These are phyloP conservation scores for Cardamine occulta DNA, from an alignment of 345 rosid species.

Conservation along the genomic window DNA sequence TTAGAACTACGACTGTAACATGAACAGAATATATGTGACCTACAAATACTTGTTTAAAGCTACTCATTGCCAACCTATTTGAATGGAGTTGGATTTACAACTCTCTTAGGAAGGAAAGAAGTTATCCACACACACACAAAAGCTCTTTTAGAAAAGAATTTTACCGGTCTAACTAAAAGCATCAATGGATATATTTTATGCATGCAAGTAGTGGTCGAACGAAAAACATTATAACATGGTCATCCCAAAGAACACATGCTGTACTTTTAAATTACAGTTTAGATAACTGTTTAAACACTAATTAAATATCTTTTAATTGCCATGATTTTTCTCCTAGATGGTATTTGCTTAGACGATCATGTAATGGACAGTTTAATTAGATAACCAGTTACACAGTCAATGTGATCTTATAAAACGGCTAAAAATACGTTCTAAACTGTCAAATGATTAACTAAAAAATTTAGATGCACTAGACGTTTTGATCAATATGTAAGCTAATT, in stretches of 20 bases:
- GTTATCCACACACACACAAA: not conserved
- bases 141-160: not conserved
- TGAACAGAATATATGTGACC: slow-evolving; percentile 10
- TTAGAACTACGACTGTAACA: not conserved
- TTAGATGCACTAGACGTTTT: not conserved
- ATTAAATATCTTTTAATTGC: not conserved
- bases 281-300: not conserved
- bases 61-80: slow-evolving; percentile 4
- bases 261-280: not conserved
- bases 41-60: slow-evolving; percentile 1
- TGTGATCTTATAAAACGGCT: not conserved
- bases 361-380: not conserved
- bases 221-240: not conserved
- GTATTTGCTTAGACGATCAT: not conserved
- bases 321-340: not conserved
- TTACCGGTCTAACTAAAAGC: not conserved
- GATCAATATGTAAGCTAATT: slow-evolving; percentile 2
- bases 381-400: not conserved
- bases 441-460: not conserved
- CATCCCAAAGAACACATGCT: not conserved
- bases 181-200: slow-evolving; percentile 23
- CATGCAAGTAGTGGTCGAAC: slow-evolving; percentile 19
- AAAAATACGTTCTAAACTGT: not conserved
- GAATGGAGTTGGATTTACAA: slow-evolving; percentile 16
- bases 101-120: slow-evolving; percentile 3